These are phyloP conservation scores for Crithidia fasciculata DNA, from an alignment of 208 protist genomes.

Conservation along the genomic window DNA sequence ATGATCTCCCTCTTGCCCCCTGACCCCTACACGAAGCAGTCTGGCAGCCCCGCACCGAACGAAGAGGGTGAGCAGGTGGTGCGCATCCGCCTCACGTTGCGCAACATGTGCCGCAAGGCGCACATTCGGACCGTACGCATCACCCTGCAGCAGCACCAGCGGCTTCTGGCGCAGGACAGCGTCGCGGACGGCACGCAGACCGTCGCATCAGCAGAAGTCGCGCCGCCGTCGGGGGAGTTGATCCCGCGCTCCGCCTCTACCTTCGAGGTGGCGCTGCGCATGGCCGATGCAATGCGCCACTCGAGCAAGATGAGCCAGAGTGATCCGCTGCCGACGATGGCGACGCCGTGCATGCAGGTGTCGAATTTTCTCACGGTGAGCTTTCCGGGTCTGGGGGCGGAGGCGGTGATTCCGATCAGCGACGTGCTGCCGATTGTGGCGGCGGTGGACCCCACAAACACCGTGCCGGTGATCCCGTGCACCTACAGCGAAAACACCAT, in stretches of 20 bases:
- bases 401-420: constrained; percentile 22
- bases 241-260: constrained; percentile 5
- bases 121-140: constrained; percentile 29
- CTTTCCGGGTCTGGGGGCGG: constrained; percentile 25
- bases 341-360: constrained; percentile 33
- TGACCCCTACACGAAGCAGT: neutral
- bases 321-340: constrained; percentile 29
- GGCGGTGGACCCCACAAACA: constrained; percentile 21
- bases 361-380: constrained; percentile 20
- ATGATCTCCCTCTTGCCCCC: neutral
- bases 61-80: neutral
- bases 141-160: constrained; percentile 31
- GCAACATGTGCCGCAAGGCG: constrained; percentile 22
- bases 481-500: constrained; percentile 26
- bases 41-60: neutral
- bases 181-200: constrained; percentile 6
- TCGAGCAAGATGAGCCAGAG: neutral
- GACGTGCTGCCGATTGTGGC: constrained; percentile 29
- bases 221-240: constrained; percentile 11
- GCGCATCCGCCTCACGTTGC: constrained; percentile 2
- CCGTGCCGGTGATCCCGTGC: constrained; percentile 24
- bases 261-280: constrained; percentile 19
- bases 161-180: constrained; percentile 24
- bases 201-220: constrained; percentile 11
- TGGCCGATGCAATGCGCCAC: constrained; percentile 13